Percentiles rank a stretch among this genome's conserved stretches.
Conservation (phyloP, 2,329 filamentous ascomycete genomes). For the Aspergillus puulaauensis region DNA sequence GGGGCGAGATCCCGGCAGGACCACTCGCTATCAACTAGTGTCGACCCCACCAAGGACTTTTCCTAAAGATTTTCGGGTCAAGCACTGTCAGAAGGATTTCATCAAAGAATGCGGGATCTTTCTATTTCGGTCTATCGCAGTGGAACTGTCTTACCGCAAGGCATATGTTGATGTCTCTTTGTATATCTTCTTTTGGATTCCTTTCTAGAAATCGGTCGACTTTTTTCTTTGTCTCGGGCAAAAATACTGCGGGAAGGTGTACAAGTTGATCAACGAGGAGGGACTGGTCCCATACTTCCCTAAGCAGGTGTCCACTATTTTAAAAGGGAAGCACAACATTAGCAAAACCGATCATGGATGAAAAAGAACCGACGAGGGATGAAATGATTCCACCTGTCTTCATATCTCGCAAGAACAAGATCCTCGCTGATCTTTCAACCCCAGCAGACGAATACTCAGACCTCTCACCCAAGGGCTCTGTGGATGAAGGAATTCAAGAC, state of each 20-base stretch:
- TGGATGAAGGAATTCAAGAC: slow-evolving; percentile 75
- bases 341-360: slow-evolving; percentile 3
- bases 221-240: neutral
- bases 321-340: neutral
- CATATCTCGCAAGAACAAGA: slow-evolving; percentile 65
- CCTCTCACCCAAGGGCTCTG: slow-evolving; percentile 81
- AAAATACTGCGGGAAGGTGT: neutral
- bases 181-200: neutral
- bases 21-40: slow-evolving; percentile 20
- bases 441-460: slow-evolving; percentile 75
- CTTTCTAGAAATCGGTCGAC: neutral
- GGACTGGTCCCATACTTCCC: neutral
- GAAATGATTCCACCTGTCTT: slow-evolving; percentile 44
- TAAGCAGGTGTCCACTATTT: neutral
- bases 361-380: slow-evolving; percentile 3
- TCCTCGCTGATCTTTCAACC: slow-evolving; percentile 67
- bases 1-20: slow-evolving; percentile 17
- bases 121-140: neutral
- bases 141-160: neutral
- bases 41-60: slow-evolving; percentile 11
- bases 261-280: neutral
- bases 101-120: neutral
- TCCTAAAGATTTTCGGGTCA: slow-evolving; percentile 15
- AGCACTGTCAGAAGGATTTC: neutral
- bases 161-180: neutral